These are phyloP conservation scores for Silybum marianum DNA, from an alignment of 129 eudicot genomes.

Conservation along the genomic window DNA sequence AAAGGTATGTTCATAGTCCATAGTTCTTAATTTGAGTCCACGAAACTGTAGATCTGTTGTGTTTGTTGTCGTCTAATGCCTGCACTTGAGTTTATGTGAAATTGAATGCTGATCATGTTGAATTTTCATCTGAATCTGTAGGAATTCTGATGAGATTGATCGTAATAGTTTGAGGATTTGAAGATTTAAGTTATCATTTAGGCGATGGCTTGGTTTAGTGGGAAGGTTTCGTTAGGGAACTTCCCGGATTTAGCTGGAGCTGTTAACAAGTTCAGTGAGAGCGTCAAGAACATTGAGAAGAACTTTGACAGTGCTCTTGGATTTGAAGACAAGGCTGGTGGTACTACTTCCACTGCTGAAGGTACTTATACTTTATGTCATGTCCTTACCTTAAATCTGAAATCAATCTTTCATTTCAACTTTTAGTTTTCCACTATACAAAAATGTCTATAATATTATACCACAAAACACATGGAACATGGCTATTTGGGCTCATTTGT, in stretches of 20 bases:
- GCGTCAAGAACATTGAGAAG: constrained; percentile 94
- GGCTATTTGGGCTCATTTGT: neutral
- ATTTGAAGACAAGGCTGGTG: constrained; percentile 62
- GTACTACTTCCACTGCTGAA: constrained; percentile 40
- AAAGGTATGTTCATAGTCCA: neutral
- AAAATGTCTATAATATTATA: neutral
- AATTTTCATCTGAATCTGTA: constrained; percentile 13
- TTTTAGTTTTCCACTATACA: neutral
- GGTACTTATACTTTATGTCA: constrained; percentile 42
- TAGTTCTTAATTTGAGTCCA: neutral
- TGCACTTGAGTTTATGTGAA: neutral
- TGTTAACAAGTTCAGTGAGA: constrained; percentile 84
- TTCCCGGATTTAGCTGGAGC: constrained; percentile 91
- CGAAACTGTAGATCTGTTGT: constrained; percentile 18
- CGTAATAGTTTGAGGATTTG: constrained; percentile 29
- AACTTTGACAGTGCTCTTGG: constrained; percentile 91
- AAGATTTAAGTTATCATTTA: constrained; percentile 14
- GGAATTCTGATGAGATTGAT: constrained; percentile 34
- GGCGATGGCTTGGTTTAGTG: constrained; percentile 89
- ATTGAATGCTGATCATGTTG: constrained; percentile 21
- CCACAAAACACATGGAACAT: neutral
- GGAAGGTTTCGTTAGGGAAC: constrained; percentile 79
- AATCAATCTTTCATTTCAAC: neutral
- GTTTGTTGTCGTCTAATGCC: constrained; percentile 5
- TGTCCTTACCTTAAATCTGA: neutral